Base-by-base conservation (phyloP, 2,329 filamentous ascomycete genomes). In the Cryphonectria nitschkei region DNA sequence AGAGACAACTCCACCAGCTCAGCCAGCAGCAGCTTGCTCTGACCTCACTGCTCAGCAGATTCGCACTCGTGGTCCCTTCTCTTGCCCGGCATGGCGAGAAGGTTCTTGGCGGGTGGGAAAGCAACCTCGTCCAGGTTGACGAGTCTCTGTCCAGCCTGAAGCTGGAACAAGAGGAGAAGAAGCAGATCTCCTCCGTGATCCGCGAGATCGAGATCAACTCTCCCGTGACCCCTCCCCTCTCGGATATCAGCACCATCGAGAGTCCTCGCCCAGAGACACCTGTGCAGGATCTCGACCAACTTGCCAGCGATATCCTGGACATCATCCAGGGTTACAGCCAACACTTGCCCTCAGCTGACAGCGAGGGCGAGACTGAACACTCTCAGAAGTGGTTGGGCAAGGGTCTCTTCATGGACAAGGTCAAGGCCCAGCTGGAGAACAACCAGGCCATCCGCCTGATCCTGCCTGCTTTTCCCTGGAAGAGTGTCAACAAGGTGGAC, bases 401-500 rank as follows among this genome's bases (percentile, higher is more conserved):
- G 39, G 34, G 39, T n/a, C 61, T 64, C 13, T 64, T 43, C 61
- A 64, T 64, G 61, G 61, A 43, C 14, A 64, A 29, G 22, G 61
- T 64, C 39, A 64, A 64, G 61, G n/a, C n/a, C 61, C 61, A 64
- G 61, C n/a, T 64, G 22, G 39, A 64, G 39, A 26, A 43, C 37
- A 41, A 64, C 14, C 61, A 64, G n/a, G 61, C 61, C 22, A 63
- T 63, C 34, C 60, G 60, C 34, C 60, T 41, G 11, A 63, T 63
- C 7, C 37, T 41, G 22, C 67, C 75, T 1, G 74, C 74, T 0
- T 76, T 75, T 63, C 75, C 75, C 2, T 76, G 73, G 70, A 76
- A 76, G 69, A 74, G 74, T 8, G 73, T 75, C 65, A 76, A 75
- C 70, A 71, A 67, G 1, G 68, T 72, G 22, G 77, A 80, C 63